Percentiles rank a stretch among this genome's conserved stretches.
Evolutionary conservation across 2,329 filamentous ascomycete genomes (phyloP).

Genomic region (Dryadomyces quercus-mongolicae): DNA sequence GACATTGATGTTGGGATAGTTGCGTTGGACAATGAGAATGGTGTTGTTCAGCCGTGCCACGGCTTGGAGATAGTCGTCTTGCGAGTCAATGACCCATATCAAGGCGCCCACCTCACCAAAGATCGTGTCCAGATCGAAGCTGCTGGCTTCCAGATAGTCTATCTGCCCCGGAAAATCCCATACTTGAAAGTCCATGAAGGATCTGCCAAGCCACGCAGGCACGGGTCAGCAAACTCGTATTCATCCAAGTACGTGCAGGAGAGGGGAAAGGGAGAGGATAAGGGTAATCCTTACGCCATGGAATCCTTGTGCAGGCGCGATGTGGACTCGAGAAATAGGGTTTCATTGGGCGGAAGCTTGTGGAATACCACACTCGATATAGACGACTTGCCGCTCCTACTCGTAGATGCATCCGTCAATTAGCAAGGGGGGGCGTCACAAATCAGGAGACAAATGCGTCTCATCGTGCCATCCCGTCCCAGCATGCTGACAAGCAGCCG

Average conservation of each 20-base stretch:
- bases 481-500: neutral
- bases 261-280: neutral
- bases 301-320: constrained; percentile 89
- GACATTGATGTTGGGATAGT: constrained; percentile 88
- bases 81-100: constrained; percentile 97
- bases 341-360: constrained; percentile 92
- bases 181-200: constrained; percentile 98
- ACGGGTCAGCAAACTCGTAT: too few species aligned
- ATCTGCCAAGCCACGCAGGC: constrained; percentile 39
- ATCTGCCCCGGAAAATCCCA: constrained; percentile 96
- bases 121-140: constrained; percentile 83
- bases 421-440: neutral
- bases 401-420: neutral
- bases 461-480: neutral
- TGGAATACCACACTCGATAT: constrained; percentile 99
- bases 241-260: neutral
- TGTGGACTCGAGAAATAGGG: constrained; percentile 89
- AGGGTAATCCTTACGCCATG: constrained; percentile 63
- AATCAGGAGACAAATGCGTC: constrained; percentile 5
- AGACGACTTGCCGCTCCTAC: constrained; percentile 91
- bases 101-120: constrained; percentile 90
- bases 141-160: constrained; percentile 74
- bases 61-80: constrained; percentile 93
- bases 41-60: constrained; percentile 78
- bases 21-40: constrained; percentile 77